Evolutionary conservation across 2,329 filamentous ascomycete species (phyloP), one percentile per base, ranked within the genome.

Genomic region (Xylaria sp.): DNA sequence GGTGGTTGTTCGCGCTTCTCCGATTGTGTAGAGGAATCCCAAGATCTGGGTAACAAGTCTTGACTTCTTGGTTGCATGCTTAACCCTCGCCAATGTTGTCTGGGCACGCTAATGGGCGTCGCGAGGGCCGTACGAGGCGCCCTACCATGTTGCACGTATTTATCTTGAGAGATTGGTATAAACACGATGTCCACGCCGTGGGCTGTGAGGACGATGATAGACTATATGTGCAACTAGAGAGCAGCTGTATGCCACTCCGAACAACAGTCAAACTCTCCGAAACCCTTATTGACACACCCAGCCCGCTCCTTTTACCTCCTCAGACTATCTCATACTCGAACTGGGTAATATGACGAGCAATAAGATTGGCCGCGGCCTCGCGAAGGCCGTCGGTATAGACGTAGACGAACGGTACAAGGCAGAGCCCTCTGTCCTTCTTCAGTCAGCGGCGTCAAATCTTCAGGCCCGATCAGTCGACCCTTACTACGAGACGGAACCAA

Each of bases 401-500:
- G 61, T 76, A 55, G 76, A 78, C 66, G 75, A 76, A 60, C 76
- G 76, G 39, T 66, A 71, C 13, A 71, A 72, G 32, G 58, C 73
- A 25, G 76, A 78, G 67, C 77, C 78, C 0, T 69, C 63, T 20
- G 73, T 75, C 23, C 69, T 74, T 44, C 69, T 79, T 48, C 69
- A 74, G 48, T 74, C 76, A n/a, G 75, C 77, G 25, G 77, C 76
- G 4, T 67, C 66, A 2, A 74, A 69, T 0, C 72, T 77, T 56
- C 56, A 70, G 55, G 69, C 71, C 13, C 56, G 34, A 15, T 69
- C 70, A 15, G 65, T 93, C 54, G 91, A 95, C 72, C 90, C 87
- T 51, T 98, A 96, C 77, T 86, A 95, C 65, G 95, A 98, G 78
- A 86, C 90, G 18, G 91, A 94, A 71, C 94, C 95, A 0, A 92